Conservation (phyloP, 495 filamentous ascomycete species). For the Xylaria venustula region DNA sequence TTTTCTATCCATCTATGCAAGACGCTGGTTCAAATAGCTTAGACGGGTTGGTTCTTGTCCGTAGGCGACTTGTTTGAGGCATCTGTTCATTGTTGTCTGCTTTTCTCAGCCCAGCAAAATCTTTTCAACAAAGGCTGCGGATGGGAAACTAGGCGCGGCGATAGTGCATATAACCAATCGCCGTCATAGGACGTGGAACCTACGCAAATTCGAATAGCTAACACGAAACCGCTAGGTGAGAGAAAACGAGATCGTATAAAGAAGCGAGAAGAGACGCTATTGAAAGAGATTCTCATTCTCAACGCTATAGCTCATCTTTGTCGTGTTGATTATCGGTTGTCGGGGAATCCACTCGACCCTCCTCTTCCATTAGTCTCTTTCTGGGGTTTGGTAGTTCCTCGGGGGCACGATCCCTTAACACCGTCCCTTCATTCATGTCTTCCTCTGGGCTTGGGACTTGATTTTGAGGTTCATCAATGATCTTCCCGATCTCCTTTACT, state of each 20-base stretch:
- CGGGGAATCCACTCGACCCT: slow-evolving; percentile 30
- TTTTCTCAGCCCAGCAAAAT: too few relatives aligned
- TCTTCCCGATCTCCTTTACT: slow-evolving; percentile 49
- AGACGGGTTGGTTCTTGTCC: background rate
- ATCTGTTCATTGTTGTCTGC: background rate
- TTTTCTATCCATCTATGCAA: background rate
- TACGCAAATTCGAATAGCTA: background rate
- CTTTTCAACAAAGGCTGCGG: background rate
- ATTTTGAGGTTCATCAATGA: slow-evolving; percentile 41
- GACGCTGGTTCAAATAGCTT: background rate
- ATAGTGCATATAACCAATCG: background rate
- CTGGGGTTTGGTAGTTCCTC: slow-evolving; percentile 63
- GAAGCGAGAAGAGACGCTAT: slow-evolving; percentile 2
- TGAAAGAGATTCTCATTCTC: slow-evolving; percentile 2
- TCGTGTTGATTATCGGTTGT: slow-evolving; percentile 19
- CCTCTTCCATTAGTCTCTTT: slow-evolving; percentile 83
- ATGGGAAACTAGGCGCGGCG: too few relatives aligned
- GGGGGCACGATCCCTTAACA: slow-evolving; percentile 45
- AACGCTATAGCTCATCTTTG: slow-evolving; percentile 42
- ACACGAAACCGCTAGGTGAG: background rate
- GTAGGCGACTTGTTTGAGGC: background rate
- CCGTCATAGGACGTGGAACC: too few relatives aligned
- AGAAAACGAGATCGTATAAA: background rate
- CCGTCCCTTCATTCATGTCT: slow-evolving; percentile 35
- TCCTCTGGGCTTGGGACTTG: slow-evolving; percentile 14